Evolutionary conservation across 2,329 filamentous ascomycete species (phyloP).

Genomic region (Raffaelea albimanens): DNA sequence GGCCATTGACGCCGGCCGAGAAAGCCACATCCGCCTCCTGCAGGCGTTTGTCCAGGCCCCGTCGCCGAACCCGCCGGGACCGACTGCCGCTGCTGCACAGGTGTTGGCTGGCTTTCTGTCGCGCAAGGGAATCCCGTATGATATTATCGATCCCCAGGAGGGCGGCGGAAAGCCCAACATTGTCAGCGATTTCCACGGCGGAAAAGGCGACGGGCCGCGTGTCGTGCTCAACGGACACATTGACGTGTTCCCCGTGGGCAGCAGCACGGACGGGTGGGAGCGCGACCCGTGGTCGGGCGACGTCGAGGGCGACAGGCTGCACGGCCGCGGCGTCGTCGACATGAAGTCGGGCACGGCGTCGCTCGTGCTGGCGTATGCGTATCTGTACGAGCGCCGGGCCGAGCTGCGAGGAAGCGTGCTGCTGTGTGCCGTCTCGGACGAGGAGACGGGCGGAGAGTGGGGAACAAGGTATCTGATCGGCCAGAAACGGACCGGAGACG

Average conservation of each 20-base stretch:
- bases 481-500: conserved; percentile 2
- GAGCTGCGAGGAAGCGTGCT: conserved; percentile 6
- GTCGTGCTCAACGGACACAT: conserved; percentile 7
- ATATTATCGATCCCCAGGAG: neutral
- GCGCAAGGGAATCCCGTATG: conserved; percentile 1
- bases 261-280: conserved; percentile 1
- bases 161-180: conserved; percentile 2
- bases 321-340: conserved; percentile 8
- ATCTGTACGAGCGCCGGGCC: neutral
- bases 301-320: conserved; percentile 6
- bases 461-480: conserved; percentile 5
- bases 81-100: neutral
- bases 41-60: conserved; percentile 7
- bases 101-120: conserved; percentile 1
- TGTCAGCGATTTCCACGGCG: conserved; percentile 7
- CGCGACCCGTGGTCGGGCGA: conserved; percentile 9
- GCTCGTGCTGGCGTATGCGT: conserved; percentile 6
- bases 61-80: conserved; percentile 8
- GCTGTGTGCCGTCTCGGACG: conserved; percentile 8
- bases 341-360: conserved; percentile 10
- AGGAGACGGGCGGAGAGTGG: conserved; percentile 8
- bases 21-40: conserved; percentile 2
- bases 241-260: conserved; percentile 8
- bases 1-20: conserved; percentile 1
- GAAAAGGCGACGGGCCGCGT: conserved; percentile 1